phyloP scores from a whole-genome alignment of 345 rosid genomes.

The Hevea brasiliensis region DNA sequence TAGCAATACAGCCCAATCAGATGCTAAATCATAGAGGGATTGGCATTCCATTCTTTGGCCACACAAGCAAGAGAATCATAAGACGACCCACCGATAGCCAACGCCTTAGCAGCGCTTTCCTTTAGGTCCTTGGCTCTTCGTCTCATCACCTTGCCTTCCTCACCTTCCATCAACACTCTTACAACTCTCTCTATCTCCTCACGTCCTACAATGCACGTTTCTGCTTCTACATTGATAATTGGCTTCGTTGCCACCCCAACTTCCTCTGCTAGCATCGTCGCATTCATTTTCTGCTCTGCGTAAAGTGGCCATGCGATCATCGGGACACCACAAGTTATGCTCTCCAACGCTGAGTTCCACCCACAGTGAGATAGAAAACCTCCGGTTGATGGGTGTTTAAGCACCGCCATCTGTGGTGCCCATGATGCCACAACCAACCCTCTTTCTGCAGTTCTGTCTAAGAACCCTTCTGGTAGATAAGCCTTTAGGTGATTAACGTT shows the following conservation, averaged over 20 bases:
- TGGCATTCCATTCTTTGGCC: constrained; percentile 7
- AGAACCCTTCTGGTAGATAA: constrained; percentile 27
- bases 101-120: constrained; percentile 7
- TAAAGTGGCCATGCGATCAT: constrained; percentile 31
- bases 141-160: constrained; percentile 20
- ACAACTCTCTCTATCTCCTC: constrained; percentile 22
- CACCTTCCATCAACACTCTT: constrained; percentile 20
- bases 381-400: constrained; percentile 21
- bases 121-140: not conserved
- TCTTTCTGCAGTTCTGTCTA: constrained; percentile 10
- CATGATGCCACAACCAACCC: constrained; percentile 24
- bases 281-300: constrained; percentile 34
- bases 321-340: constrained; percentile 13
- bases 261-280: constrained; percentile 20
- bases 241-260: constrained; percentile 24
- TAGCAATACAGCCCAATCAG: too few species aligned
- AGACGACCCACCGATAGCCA: constrained; percentile 15
- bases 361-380: constrained; percentile 33
- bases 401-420: constrained; percentile 23
- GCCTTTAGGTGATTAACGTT: constrained; percentile 17
- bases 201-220: constrained; percentile 7
- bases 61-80: constrained; percentile 11
- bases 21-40: too few species aligned
- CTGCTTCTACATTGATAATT: not conserved
- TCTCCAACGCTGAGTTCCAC: constrained; percentile 31